Evolutionary conservation across 202 grass and related monocot species (phyloP).

Genomic region (Musa balbisiana): DNA sequence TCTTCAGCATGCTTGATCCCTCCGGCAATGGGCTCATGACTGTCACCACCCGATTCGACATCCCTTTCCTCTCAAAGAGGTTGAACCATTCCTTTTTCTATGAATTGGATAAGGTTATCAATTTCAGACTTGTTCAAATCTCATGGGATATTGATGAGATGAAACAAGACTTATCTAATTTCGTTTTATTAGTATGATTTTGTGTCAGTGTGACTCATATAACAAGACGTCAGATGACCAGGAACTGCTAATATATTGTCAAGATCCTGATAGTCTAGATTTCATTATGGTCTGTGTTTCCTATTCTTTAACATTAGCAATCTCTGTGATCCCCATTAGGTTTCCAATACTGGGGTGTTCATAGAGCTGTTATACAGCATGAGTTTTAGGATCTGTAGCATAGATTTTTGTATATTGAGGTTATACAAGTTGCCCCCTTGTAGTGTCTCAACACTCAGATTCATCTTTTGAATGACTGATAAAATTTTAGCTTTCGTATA

Average conservation of each 20-base stretch:
- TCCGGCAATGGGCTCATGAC: slow-evolving; percentile 95
- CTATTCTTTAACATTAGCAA: background rate
- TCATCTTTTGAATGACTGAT: no score
- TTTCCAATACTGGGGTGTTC: no score
- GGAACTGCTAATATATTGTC: background rate
- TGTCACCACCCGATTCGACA: slow-evolving; percentile 59
- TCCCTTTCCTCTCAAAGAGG: slow-evolving; percentile 79
- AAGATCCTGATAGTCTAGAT: background rate
- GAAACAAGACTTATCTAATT: background rate
- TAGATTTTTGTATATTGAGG: no score
- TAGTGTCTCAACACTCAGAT: no score
- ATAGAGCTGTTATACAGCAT: no score
- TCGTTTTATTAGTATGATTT: background rate
- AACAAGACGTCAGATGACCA: background rate
- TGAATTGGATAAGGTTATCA: no score
- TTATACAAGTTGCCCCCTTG: no score
- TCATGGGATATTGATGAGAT: background rate
- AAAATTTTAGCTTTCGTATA: no score
- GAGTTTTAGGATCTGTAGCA: no score
- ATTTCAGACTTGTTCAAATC: background rate
- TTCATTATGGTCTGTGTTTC: background rate
- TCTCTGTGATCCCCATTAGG: no score
- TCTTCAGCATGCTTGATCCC: slow-evolving; percentile 94
- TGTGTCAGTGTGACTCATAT: background rate
- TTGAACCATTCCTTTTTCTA: slow-evolving; percentile 2